phyloP scores from a whole-genome alignment of 345 rosid species.

The Eutrema japonicum region DNA sequence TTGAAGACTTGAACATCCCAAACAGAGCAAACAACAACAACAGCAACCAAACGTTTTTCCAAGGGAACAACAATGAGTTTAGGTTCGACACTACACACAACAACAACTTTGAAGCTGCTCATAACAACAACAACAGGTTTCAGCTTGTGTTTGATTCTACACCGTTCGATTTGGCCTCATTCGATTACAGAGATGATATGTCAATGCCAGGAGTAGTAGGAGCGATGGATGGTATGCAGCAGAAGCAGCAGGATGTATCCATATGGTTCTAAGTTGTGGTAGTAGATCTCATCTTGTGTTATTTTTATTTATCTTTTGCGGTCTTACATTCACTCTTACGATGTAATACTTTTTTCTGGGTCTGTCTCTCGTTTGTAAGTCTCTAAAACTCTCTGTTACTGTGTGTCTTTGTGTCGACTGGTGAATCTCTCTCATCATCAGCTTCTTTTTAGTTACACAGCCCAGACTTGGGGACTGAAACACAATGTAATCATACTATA shows the following conservation, averaged over 20 bases:
- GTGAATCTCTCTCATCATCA: conserved; percentile 15
- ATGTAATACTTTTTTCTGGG: conserved; percentile 40
- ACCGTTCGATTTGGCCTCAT: conserved; percentile 66
- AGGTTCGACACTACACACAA: conserved; percentile 26
- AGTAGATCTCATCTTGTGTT: conserved; percentile 34
- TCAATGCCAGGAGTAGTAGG: conserved; percentile 50
- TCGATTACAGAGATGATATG: conserved; percentile 72
- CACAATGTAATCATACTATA: conserved; percentile 35
- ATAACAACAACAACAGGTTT: conserved; percentile 43
- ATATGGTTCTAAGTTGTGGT: conserved; percentile 63
- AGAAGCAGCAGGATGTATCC: conserved; percentile 75
- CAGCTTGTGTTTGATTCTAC: conserved; percentile 63
- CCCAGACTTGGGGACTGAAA: conserved; percentile 36
- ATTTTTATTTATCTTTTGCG: conserved; percentile 12
- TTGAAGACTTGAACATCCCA: conserved; percentile 59
- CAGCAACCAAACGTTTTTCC: conserved; percentile 53
- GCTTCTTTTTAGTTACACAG: conserved; percentile 26
- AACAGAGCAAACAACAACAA: conserved; percentile 41
- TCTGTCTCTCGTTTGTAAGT: conserved; percentile 24
- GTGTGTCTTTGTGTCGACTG: conserved; percentile 30
- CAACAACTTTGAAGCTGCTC: conserved; percentile 50
- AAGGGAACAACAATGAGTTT: conserved; percentile 47
- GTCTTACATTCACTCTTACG: conserved; percentile 27
- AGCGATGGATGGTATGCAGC: conserved; percentile 57
- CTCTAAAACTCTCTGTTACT: conserved; percentile 28